Evolutionary conservation across 2,329 filamentous ascomycete genomes (phyloP).

Genomic region (Metarhizium humberi): DNA sequence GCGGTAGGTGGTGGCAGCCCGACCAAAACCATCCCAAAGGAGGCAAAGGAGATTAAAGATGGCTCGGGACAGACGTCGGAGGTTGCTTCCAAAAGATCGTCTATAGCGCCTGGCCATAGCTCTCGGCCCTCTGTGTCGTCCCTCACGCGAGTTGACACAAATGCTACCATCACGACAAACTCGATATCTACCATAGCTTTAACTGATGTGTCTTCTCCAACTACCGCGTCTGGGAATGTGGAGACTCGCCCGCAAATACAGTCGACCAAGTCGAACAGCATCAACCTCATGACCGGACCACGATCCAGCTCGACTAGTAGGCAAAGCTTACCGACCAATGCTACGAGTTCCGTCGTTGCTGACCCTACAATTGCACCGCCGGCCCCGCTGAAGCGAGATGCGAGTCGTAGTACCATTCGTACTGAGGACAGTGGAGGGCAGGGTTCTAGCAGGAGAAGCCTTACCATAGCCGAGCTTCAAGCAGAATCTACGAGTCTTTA

Average conservation of each 20-base stretch:
- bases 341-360: constrained; percentile 30
- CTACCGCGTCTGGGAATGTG: constrained; percentile 18
- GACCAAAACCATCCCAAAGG: constrained; percentile 23
- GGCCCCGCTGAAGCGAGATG: constrained; percentile 40
- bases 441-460: constrained; percentile 29
- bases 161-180: constrained; percentile 18
- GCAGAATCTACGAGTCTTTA: constrained; percentile 27
- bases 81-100: constrained; percentile 33
- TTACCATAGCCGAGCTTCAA: constrained; percentile 33
- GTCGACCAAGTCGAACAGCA: constrained; percentile 39
- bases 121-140: constrained; percentile 33
- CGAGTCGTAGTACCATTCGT: constrained; percentile 29
- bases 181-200: constrained; percentile 21
- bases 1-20: constrained; percentile 63
- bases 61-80: constrained; percentile 15
- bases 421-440: constrained; percentile 34
- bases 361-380: constrained; percentile 39
- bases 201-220: constrained; percentile 28
- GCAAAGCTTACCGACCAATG: constrained; percentile 32
- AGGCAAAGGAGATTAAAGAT: constrained; percentile 23
- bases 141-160: constrained; percentile 31
- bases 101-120: constrained; percentile 27
- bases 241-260: constrained; percentile 33
- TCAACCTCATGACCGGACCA: constrained; percentile 33
- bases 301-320: constrained; percentile 31